Percentiles rank a stretch among this genome's conserved stretches.
Conservation (phyloP, 495 filamentous ascomycete species). For the Podospora conica region DNA sequence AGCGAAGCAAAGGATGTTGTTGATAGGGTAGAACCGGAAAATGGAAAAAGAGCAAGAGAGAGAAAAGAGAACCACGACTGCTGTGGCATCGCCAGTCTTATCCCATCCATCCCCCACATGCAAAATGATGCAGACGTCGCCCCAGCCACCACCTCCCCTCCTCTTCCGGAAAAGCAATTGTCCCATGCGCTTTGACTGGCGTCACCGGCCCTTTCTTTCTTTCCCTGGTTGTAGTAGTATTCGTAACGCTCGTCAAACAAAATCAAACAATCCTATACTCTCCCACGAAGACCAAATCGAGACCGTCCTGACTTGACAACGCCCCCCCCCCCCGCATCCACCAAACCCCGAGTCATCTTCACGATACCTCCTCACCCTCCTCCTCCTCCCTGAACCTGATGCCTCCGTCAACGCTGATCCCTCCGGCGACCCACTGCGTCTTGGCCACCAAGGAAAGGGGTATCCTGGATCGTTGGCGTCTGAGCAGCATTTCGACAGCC, state of each 20-base stretch:
- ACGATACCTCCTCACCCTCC: conserved; percentile 44
- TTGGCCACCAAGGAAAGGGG: conserved; percentile 62
- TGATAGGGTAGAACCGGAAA: background rate
- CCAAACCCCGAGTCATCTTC: background rate
- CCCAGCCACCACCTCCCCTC: background rate
- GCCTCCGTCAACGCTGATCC: conserved; percentile 64
- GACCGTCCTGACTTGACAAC: background rate
- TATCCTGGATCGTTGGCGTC: conserved; percentile 70
- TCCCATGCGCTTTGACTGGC: background rate
- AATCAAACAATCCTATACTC: background rate
- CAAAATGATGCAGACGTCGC: background rate
- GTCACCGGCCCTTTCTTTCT: background rate
- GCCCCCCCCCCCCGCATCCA: background rate
- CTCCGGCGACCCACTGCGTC: conserved; percentile 69
- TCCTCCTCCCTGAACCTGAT: conserved; percentile 65
- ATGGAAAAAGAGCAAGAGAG: background rate
- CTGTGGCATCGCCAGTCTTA: background rate
- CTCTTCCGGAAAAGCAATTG: background rate
- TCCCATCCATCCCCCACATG: background rate
- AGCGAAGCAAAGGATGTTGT: background rate
- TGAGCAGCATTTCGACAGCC: conserved; percentile 75
- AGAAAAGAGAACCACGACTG: background rate
- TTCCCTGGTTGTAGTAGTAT: background rate
- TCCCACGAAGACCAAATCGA: background rate
- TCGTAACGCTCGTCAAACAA: background rate